Percentiles rank a stretch among this genome's conserved stretches.
These are phyloP conservation scores for Penicillium fuscoglaucum DNA, from an alignment of 2,329 filamentous ascomycete genomes.

Conservation along the genomic window DNA sequence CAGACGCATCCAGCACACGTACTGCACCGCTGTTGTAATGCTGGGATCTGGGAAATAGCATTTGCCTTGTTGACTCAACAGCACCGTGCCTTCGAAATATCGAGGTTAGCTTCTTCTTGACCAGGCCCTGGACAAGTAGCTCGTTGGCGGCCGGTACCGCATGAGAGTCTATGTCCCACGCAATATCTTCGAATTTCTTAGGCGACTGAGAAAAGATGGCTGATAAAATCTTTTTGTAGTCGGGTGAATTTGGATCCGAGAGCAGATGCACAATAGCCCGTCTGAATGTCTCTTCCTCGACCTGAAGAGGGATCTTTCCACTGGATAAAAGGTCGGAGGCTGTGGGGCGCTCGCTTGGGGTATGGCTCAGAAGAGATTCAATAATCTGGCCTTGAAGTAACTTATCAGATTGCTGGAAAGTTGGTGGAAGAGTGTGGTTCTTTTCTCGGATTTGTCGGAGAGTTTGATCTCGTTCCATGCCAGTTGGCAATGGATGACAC, in stretches of 20 bases:
- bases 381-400: conserved; percentile 73
- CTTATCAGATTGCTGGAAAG: conserved; percentile 71
- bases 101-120: conserved; percentile 70
- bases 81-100: conserved; percentile 91
- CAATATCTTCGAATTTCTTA: conserved; percentile 76
- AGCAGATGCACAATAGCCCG: conserved; percentile 74
- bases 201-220: conserved; percentile 75
- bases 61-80: conserved; percentile 72
- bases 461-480: conserved; percentile 64
- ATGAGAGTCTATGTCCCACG: conserved; percentile 69
- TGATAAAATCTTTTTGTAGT: conserved; percentile 87
- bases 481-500: conserved; percentile 66
- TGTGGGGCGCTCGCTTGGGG: conserved; percentile 77
- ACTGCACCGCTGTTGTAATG: conserved; percentile 76
- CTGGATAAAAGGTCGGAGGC: conserved; percentile 80
- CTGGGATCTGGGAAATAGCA: conserved; percentile 77
- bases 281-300: conserved; percentile 88
- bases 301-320: conserved; percentile 83
- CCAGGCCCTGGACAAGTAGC: conserved; percentile 68
- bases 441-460: conserved; percentile 69
- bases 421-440: conserved; percentile 66
- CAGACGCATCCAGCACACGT: conserved; percentile 76
- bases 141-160: conserved; percentile 51
- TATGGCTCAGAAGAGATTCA: conserved; percentile 75
- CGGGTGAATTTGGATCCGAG: conserved; percentile 78